Base-by-base conservation (phyloP, 768 basidiomycete species). In the Suillus spraguei region DNA sequence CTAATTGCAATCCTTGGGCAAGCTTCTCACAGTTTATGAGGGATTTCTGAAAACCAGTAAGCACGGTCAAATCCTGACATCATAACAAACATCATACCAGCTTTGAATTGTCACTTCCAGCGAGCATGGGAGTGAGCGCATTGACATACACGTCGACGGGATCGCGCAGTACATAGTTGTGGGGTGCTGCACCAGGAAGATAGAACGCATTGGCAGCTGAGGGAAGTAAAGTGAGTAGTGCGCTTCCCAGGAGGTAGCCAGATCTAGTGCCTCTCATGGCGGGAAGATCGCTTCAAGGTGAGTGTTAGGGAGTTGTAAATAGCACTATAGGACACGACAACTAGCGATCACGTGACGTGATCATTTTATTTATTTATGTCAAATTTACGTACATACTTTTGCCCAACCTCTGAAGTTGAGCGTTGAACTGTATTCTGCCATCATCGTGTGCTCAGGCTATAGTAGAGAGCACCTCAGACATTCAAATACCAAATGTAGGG, bases 171-270 rank as follows among this genome's bases (percentile, higher is more conserved):
- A 73, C 74, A 76, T 94, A 99, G 75, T 94, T 88, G 71, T 85
- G 88, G 0, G 97, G 97, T 8, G 96, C 94, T 35, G 96, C 86
- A 32, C 91, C 91, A 32, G 96, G 96, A 44, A 99, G 85, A 74
- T 99, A 99, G 80, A 98, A 99, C 5, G 91, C 92, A 60, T 79
- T 68, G 49, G 77, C 67, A 36, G 63, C 50, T 22, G 49, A 56
- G 2, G 65, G 61, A 28, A 77, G 65, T 0, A 76, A 46, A 16
- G 53, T 13, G 3, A 41, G 35, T 33, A 75, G 52, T 32, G 67
- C 47, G 22, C 65, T 60, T 1, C 68, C 66, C 10, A 71, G 42
- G n/a, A 70, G 60, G 52, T 64, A 54, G 10, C 50, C 35, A 36
- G 44, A 61, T 39, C 13, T 39, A n/a, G 54, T 54, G 52, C 56